These are phyloP conservation scores for Suillus cothurnatus DNA, from an alignment of 768 basidiomycete species.

Conservation along the genomic window DNA sequence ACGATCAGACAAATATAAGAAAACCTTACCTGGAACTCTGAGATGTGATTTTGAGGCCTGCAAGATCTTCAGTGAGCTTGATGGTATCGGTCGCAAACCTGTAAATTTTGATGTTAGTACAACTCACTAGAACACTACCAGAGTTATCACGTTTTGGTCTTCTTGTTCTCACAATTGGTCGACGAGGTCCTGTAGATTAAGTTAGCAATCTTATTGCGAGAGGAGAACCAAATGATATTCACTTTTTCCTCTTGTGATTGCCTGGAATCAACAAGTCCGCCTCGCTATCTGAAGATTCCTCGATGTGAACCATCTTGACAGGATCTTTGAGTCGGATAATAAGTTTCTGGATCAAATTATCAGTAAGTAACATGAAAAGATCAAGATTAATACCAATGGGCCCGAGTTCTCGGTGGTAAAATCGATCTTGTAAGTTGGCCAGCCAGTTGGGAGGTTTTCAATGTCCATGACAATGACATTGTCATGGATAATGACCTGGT, in stretches of 20 bases:
- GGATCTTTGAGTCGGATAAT: not conserved
- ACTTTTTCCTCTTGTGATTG: not conserved
- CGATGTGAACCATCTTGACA: not conserved
- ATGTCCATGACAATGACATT: not conserved
- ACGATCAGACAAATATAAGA: not conserved
- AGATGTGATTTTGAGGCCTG: not conserved
- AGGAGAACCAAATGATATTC: not conserved
- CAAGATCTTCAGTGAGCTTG: not conserved
- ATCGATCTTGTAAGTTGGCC: not conserved
- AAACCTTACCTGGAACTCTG: not conserved
- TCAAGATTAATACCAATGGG: not conserved
- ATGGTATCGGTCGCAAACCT: not conserved
- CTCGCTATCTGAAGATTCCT: not conserved
- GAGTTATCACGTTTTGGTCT: not conserved
- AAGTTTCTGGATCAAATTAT: not conserved
- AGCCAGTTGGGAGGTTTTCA: not conserved
- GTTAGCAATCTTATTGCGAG: not conserved
- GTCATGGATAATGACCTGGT: not conserved
- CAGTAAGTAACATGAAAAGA: not conserved
- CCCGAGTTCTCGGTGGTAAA: constrained; percentile 24
- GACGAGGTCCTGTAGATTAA: not conserved
- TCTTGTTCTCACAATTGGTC: not conserved
- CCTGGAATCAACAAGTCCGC: not conserved
- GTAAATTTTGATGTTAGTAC: too few relatives aligned
- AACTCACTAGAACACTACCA: too few relatives aligned